phyloP scores from a whole-genome alignment of 2,329 filamentous ascomycete species.

The Hymenoscyphus infarciens region DNA sequence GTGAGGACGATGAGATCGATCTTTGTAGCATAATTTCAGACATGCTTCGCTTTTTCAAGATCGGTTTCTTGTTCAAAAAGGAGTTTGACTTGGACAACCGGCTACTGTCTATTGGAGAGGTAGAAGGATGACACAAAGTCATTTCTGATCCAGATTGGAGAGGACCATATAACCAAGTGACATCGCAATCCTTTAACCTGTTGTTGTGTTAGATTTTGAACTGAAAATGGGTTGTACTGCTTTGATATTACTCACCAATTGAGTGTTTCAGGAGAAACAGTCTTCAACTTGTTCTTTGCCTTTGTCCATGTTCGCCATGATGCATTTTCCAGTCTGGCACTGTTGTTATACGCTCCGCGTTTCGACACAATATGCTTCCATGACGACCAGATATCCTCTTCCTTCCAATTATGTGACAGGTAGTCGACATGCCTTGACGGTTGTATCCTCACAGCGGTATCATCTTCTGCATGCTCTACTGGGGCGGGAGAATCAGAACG shows the following conservation, averaged over 20 bases:
- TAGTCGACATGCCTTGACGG: slow-evolving; percentile 88
- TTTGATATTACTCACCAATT: slow-evolving; percentile 70
- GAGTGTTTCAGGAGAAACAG: slow-evolving; percentile 83
- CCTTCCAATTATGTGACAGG: slow-evolving; percentile 88
- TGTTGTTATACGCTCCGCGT: slow-evolving; percentile 74
- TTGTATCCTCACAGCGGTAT: slow-evolving; percentile 50
- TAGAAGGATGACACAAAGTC: slow-evolving; percentile 46
- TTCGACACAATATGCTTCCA: slow-evolving; percentile 91
- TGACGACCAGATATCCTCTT: slow-evolving; percentile 96
- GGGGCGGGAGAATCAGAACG: slow-evolving; percentile 32
- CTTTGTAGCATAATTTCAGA: slow-evolving; percentile 92
- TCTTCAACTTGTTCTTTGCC: slow-evolving; percentile 79
- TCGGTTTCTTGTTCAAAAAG: slow-evolving; percentile 63
- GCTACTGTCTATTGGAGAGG: slow-evolving; percentile 44
- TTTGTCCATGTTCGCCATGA: slow-evolving; percentile 98
- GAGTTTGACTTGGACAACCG: slow-evolving; percentile 57
- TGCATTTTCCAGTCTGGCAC: slow-evolving; percentile 84
- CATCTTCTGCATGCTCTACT: slow-evolving; percentile 44
- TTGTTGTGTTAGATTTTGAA: slow-evolving; percentile 30
- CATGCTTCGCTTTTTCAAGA: slow-evolving; percentile 94
- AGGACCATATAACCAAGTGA: slow-evolving; percentile 96
- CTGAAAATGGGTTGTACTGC: not conserved
- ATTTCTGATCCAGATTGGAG: slow-evolving; percentile 68
- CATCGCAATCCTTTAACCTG: slow-evolving; percentile 95
- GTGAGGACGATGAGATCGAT: slow-evolving; percentile 81